Conservation (phyloP, 2,329 filamentous ascomycete genomes). For the Trichoderma pleuroti region DNA sequence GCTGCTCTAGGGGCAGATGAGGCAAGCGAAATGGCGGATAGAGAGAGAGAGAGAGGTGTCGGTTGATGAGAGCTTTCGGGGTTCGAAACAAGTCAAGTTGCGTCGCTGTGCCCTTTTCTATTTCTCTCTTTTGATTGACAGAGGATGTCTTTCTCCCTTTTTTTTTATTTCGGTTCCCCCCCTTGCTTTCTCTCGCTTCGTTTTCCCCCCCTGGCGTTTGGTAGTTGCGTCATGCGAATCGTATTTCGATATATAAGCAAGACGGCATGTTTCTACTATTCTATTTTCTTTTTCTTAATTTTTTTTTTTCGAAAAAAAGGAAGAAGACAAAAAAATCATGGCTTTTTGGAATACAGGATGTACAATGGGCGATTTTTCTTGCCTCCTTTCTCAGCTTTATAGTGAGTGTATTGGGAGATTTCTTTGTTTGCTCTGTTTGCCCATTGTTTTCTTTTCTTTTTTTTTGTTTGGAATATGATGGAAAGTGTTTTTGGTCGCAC, state of each 20-base stretch:
- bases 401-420: not conserved
- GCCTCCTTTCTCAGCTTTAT: not conserved
- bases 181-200: not conserved
- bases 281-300: not conserved
- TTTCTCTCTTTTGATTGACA: not conserved
- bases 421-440: not conserved
- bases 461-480: not conserved
- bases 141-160: not conserved
- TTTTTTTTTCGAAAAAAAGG: not conserved
- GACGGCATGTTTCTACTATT: not conserved
- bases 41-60: not conserved
- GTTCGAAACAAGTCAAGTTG: not conserved
- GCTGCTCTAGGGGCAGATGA: not conserved
- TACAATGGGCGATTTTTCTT: not conserved
- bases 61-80: not conserved
- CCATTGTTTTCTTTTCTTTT: not conserved
- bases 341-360: not conserved
- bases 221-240: not conserved
- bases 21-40: not conserved
- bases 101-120: not conserved
- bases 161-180: not conserved
- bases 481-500: not conserved
- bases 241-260: constrained; percentile 1
- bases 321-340: not conserved
- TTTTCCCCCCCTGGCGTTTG: not conserved